Evolutionary conservation across 371 early-diverging fungal species (phyloP), one percentile per base, ranked within the genome.

Genomic region (Rhizopus delemar): DNA sequence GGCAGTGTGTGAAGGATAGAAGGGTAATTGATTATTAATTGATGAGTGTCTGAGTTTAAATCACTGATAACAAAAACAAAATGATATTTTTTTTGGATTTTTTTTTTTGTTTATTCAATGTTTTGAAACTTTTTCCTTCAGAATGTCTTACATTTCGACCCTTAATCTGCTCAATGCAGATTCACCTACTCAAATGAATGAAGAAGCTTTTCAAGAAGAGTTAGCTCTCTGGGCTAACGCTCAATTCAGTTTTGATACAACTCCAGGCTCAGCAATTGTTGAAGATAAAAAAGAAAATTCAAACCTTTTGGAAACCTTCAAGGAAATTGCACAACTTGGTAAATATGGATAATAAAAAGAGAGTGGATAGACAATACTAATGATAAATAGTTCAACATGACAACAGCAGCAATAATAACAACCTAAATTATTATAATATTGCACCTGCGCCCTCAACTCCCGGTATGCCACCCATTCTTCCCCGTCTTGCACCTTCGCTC

Each of bases 221-320:
- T 61, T 79, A 16, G 64, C 76, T 29, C 50, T 87, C 12, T 91
- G 91, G 91, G 82, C 89, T 16, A 87, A 86, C 61, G 86, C 88
- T 16, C 86, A 88, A 66, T 89, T 90, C 65, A 84, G 81, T 39
- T 84, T 85, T 51, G 90, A 89, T 58, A 75, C 68, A 46, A 65
- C 74, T 12, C 82, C 83, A 38, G 75, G 75, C 28, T 64, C 74
- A 12, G 78, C 78, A 31, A 53, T 74, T 7, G 56, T 66, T 6
- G 75, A 77, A 22, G 60, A 60, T 38, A 51, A 69, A 38, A 41
- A 59, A 41, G 52, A 59, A 9, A 43, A 45, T 8, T 12, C 13
- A 3, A 7, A 58, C 33, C 45, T 66, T 35, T 61, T 66, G 13
- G 31, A 57, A 28, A 56, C 53, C 4, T 60, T 65, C 33, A 35